phyloP scores from a whole-genome alignment of 352 stramenopile genomes.

The Globisporangium cystogenes region DNA sequence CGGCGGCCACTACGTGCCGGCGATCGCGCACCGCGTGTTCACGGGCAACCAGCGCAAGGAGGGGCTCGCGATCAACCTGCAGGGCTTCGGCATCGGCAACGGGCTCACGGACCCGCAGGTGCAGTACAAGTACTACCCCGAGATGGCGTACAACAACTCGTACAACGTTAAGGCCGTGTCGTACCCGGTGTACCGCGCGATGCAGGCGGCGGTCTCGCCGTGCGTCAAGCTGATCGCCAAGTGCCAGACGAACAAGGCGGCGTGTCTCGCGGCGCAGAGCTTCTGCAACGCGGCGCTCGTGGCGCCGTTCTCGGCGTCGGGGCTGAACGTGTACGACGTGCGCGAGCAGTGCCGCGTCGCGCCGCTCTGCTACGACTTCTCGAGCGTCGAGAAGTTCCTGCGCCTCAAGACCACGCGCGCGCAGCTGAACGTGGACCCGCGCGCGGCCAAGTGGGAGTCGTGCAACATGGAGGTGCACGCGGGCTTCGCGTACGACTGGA shows the following conservation, averaged over 20 bases:
- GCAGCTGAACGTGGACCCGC: slow-evolving; percentile 34
- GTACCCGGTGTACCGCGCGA: slow-evolving; percentile 30
- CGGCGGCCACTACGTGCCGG: slow-evolving; percentile 59
- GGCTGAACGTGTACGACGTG: slow-evolving; percentile 76
- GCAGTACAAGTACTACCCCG: slow-evolving; percentile 59
- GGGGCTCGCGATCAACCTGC: slow-evolving; percentile 32
- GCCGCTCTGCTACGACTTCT: slow-evolving; percentile 71
- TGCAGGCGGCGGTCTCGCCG: slow-evolving; percentile 45
- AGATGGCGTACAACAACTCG: slow-evolving; percentile 73
- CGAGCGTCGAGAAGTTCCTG: slow-evolving; percentile 57
- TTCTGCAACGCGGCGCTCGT: slow-evolving; percentile 58
- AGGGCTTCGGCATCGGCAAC: slow-evolving; percentile 70
- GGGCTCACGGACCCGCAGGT: slow-evolving; percentile 57
- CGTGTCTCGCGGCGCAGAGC: slow-evolving; percentile 41
- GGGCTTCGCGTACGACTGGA: slow-evolving; percentile 90
- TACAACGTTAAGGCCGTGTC: slow-evolving; percentile 67
- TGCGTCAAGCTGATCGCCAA: slow-evolving; percentile 46
- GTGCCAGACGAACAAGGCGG: slow-evolving; percentile 39
- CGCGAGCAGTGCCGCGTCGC: slow-evolving; percentile 43
- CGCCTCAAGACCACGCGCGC: slow-evolving; percentile 48
- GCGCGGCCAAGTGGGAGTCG: slow-evolving; percentile 76
- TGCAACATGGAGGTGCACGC: slow-evolving; percentile 93
- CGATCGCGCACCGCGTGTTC: slow-evolving; percentile 44
- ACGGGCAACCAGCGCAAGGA: slow-evolving; percentile 23
- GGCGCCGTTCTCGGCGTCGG: slow-evolving; percentile 33